These are phyloP conservation scores for Cyclanthera cordifolia DNA, from an alignment of 306 rosid species.

Conservation along the genomic window DNA sequence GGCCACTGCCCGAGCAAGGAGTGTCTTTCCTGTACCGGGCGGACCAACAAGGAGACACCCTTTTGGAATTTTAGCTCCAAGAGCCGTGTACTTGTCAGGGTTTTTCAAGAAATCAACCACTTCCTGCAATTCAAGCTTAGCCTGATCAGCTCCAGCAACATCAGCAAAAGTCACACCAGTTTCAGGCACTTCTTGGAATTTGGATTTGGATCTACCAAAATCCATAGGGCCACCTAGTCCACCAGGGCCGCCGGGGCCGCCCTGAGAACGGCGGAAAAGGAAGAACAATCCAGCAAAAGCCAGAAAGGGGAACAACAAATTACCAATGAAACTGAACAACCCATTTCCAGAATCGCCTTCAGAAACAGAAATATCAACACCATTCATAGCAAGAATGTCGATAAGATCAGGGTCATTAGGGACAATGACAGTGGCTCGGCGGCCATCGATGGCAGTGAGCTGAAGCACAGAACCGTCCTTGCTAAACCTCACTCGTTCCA, in stretches of 20 bases:
- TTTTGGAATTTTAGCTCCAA: constrained; percentile 92
- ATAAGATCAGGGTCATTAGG: constrained; percentile 95
- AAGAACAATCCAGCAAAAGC: constrained; percentile 88
- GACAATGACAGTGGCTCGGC: constrained; percentile 73
- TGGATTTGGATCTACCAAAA: constrained; percentile 74
- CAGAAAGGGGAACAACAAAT: constrained; percentile 59
- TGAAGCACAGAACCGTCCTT: constrained; percentile 85
- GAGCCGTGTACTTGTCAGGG: constrained; percentile 86
- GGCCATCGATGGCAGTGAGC: constrained; percentile 83
- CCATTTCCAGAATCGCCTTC: constrained; percentile 78
- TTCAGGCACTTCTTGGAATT: constrained; percentile 88
- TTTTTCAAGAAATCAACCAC: constrained; percentile 94
- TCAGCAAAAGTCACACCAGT: constrained; percentile 80
- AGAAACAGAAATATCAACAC: constrained; percentile 81
- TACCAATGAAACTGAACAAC: constrained; percentile 59
- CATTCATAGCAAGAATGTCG: constrained; percentile 88
- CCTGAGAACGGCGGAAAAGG: constrained; percentile 74
- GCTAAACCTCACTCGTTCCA: constrained; percentile 78
- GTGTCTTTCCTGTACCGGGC: constrained; percentile 91
- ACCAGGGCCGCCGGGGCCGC: constrained; percentile 82
- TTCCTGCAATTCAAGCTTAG: constrained; percentile 76
- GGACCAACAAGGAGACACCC: constrained; percentile 96
- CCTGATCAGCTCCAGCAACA: constrained; percentile 96
- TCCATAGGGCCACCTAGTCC: constrained; percentile 97
- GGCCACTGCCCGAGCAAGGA: constrained; percentile 77